Percentiles rank a stretch among this genome's conserved stretches.
phyloP scores from a whole-genome alignment of 2,329 filamentous ascomycete species.

The Claviceps paspali region DNA sequence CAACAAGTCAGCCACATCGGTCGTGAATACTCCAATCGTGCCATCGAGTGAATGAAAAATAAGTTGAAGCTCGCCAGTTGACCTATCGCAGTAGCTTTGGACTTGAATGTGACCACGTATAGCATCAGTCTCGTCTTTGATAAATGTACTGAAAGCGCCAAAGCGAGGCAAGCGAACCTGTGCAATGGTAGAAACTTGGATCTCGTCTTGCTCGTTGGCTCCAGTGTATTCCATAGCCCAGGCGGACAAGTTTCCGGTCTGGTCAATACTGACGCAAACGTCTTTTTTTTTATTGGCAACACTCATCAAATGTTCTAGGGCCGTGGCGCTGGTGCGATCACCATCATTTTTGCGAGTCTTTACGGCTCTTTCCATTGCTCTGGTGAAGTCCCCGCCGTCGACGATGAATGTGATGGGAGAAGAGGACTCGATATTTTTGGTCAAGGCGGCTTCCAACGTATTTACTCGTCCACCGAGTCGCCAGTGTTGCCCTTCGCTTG shows the following conservation, averaged over 20 bases:
- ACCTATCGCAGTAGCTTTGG: constrained; percentile 53
- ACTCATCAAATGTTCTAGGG: constrained; percentile 71
- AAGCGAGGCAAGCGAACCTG: constrained; percentile 50
- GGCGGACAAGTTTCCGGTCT: constrained; percentile 72
- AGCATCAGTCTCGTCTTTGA: constrained; percentile 9
- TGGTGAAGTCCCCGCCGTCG: constrained; percentile 63
- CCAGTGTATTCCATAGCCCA: constrained; percentile 86
- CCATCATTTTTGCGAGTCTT: constrained; percentile 39
- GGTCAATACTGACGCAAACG: constrained; percentile 73
- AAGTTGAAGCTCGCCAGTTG: constrained; percentile 51
- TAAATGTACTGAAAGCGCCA: constrained; percentile 25
- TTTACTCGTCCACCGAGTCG: constrained; percentile 72
- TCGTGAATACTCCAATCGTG: constrained; percentile 66
- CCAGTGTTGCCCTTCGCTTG: constrained; percentile 54
- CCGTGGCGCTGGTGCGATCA: constrained; percentile 48
- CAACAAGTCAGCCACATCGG: constrained; percentile 63
- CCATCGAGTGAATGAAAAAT: constrained; percentile 78
- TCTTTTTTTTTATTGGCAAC: constrained; percentile 77
- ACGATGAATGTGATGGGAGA: constrained; percentile 53
- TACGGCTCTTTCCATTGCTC: constrained; percentile 62
- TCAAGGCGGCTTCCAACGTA: constrained; percentile 52
- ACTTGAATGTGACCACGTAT: constrained; percentile 44
- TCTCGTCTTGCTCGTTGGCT: constrained; percentile 47
- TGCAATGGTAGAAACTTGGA: constrained; percentile 72
- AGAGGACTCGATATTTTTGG: constrained; percentile 10